phyloP scores from a whole-genome alignment of 1,139 yeast species.

The Pichia sp. region DNA sequence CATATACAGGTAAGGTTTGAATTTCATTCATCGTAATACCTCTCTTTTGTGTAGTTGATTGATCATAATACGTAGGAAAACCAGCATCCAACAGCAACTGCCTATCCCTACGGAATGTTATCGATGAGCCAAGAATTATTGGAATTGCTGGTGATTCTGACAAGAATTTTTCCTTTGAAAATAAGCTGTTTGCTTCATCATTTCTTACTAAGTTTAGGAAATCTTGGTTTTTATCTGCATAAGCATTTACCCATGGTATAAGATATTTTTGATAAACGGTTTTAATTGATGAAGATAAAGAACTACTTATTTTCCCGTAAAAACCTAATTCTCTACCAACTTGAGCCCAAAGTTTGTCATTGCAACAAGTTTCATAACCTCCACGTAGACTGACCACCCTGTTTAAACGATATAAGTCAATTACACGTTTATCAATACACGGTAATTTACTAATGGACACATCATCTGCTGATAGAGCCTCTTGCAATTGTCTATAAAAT shows the following conservation, averaged over 20 bases:
- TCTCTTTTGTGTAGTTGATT: constrained; percentile 29
- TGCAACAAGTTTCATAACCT: constrained; percentile 51
- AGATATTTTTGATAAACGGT: constrained; percentile 43
- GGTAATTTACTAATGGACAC: constrained; percentile 35
- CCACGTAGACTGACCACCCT: constrained; percentile 50
- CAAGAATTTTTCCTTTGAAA: constrained; percentile 1
- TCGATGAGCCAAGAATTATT: constrained; percentile 37
- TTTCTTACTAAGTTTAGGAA: constrained; percentile 12
- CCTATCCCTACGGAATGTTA: constrained; percentile 40
- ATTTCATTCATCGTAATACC: constrained; percentile 30
- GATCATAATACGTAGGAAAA: constrained; percentile 38
- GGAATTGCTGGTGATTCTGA: constrained; percentile 1
- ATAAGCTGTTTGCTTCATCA: constrained; percentile 5
- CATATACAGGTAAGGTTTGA: constrained; percentile 30
- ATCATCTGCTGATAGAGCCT: constrained; percentile 29
- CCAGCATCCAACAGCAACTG: constrained; percentile 45
- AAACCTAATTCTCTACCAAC: constrained; percentile 75
- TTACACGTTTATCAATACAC: constrained; percentile 49
- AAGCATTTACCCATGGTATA: constrained; percentile 20
- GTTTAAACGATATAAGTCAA: constrained; percentile 49
- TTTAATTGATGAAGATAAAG: constrained; percentile 63
- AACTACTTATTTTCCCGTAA: constrained; percentile 62
- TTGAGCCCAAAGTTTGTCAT: constrained; percentile 55
- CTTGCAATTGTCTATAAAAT: constrained; percentile 31
- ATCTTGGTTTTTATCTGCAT: constrained; percentile 1